Base-by-base conservation (phyloP, 1,284 basidiomycete genomes). In the Fomitopsis pinicola region DNA sequence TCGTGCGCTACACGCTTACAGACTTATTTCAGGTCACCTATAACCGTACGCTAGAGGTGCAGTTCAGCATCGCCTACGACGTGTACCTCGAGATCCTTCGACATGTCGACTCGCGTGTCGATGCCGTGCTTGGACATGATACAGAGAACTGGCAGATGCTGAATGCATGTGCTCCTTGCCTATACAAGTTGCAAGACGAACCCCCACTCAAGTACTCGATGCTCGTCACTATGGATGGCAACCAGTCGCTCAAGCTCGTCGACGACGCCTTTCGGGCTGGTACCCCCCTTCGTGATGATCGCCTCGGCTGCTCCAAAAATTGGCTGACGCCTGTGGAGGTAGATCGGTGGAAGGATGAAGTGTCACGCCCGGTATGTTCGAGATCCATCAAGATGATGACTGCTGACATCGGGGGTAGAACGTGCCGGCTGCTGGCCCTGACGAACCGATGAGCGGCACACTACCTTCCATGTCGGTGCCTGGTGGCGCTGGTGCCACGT, bases 221-320 rank as follows among this genome's bases (percentile, higher is more conserved):
- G 1, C 62, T 74, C 0, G 62, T 61, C 3, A 58, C 68, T 1
- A 69, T 74, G 62, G 74, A 76, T 57, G 74, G 73, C 12, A 75
- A 76, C 50, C 64, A 68, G n/a, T 76, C 73, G 0, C 63, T 75
- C 0, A 74, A 74, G 59, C 65, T 72, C 0, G 59, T 69, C 14
- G 63, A 65, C 52, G 54, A 60, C 19, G 33, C 28, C 4, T 60
- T 62, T 38, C 52, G 59, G 22, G 22, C 48, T 1, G 58, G 64
- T n/a, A 48, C 40, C n/a, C 35, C 64, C 9, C 55, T 59, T 2
- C 14, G 28, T 3, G 69, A 69, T 55, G 17, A n/a, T 5, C 62
- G 68, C 1, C 58, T 33, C 0, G 33, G 42, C 15, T 52, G 52
- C 4, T 64, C 59, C 1, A 63, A 63, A 19, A 60, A 62, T 17